Percentiles rank a stretch among this genome's conserved stretches.
Conservation (phyloP, 768 basidiomycete species). For the Tricholoma sp. region DNA sequence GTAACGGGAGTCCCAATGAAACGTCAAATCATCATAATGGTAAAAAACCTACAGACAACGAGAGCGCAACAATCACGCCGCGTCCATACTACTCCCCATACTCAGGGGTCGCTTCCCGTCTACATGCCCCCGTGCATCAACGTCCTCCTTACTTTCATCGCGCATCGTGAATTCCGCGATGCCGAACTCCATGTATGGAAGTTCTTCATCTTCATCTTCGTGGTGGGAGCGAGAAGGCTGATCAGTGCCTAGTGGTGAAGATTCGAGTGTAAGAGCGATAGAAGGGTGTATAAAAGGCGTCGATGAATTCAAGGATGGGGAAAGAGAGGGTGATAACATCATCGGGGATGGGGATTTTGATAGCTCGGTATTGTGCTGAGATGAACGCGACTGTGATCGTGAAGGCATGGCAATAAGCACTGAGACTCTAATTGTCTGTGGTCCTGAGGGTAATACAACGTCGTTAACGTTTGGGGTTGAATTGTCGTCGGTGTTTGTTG, state of each 20-base stretch:
- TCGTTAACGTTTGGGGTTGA: conserved; percentile 6
- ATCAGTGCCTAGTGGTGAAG: conserved; percentile 1
- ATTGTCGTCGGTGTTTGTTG: conserved; percentile 1
- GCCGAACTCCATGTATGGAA: conserved; percentile 30
- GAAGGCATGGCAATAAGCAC: conserved; percentile 32
- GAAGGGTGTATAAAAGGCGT: background rate
- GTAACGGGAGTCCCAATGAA: no score
- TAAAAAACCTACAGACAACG: no score
- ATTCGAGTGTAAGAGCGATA: background rate
- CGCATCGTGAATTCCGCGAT: conserved; percentile 18
- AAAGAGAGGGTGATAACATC: background rate
- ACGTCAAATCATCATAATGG: no score
- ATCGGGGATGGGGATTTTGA: conserved; percentile 3
- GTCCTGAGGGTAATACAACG: background rate
- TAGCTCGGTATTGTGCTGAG: background rate
- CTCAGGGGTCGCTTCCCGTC: background rate
- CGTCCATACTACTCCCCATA: background rate
- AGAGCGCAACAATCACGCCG: background rate
- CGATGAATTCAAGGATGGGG: conserved; percentile 3
- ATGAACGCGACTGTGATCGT: conserved; percentile 3
- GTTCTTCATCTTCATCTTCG: conserved; percentile 9
- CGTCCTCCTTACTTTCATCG: background rate
- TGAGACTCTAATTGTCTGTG: conserved; percentile 22
- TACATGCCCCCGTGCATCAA: background rate
- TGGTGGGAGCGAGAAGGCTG: background rate